Conservation (phyloP, 2,329 filamentous ascomycete species). For the Diaporthe destruens region DNA sequence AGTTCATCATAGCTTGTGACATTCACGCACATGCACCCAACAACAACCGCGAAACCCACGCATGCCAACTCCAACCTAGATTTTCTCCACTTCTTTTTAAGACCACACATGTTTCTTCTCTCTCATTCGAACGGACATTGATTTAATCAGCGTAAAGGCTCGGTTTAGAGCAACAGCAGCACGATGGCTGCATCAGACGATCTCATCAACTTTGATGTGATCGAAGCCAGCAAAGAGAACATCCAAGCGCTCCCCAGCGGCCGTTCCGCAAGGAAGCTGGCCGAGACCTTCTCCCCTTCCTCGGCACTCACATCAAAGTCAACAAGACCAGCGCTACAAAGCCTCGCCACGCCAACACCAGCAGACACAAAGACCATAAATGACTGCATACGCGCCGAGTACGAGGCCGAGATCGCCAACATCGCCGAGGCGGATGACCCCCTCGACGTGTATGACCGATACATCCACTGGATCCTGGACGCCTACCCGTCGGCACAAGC, state of each 20-base stretch:
- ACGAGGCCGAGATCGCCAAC: constrained; percentile 83
- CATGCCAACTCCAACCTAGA: constrained; percentile 21
- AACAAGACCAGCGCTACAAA: constrained; percentile 60
- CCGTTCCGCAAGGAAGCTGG: constrained; percentile 89
- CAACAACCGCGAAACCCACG: neutral
- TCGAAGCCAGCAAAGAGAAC: constrained; percentile 98
- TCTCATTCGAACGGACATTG: constrained; percentile 32
- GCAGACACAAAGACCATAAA: constrained; percentile 82
- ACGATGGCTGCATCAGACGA: constrained; percentile 65
- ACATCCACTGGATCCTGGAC: constrained; percentile 96
- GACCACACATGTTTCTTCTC: constrained; percentile 34
- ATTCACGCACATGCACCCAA: constrained; percentile 18
- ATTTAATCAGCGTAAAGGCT: constrained; percentile 38
- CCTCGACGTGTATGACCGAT: constrained; percentile 94
- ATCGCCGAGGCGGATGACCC: constrained; percentile 93
- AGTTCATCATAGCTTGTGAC: constrained; percentile 39
- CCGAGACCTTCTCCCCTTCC: constrained; percentile 78
- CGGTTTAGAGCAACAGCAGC: constrained; percentile 40
- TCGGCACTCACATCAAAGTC: constrained; percentile 25
- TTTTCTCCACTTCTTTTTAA: constrained; percentile 18
- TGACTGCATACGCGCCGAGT: constrained; percentile 83
- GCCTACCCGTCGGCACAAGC: constrained; percentile 95
- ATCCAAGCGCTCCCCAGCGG: constrained; percentile 92
- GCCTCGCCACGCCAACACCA: constrained; percentile 73
- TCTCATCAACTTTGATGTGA: constrained; percentile 85